Evolutionary conservation across 2,329 filamentous ascomycete species (phyloP).

Genomic region (Aspergillus sp.): DNA sequence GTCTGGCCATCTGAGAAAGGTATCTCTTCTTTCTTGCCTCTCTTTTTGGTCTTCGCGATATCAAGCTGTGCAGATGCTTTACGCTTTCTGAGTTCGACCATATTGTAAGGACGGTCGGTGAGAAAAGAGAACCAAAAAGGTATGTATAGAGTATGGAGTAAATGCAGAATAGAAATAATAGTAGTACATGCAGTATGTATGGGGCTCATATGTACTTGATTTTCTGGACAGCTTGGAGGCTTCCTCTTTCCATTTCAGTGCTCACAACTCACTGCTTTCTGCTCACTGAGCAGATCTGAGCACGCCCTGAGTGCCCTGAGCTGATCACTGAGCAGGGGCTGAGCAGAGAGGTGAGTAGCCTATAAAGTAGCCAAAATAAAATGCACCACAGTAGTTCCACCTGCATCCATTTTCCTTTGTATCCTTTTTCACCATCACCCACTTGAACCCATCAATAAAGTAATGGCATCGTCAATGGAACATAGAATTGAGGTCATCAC

Average conservation of each 20-base stretch:
- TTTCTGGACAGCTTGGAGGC: too few relatives aligned
- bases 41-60: conserved; percentile 26
- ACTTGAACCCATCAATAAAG: not conserved
- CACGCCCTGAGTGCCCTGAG: too few relatives aligned
- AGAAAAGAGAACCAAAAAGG: too few relatives aligned
- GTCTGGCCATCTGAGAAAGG: not conserved
- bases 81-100: conserved; percentile 58
- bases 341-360: too few relatives aligned
- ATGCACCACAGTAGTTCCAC: too few relatives aligned
- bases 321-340: too few relatives aligned
- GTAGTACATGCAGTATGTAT: too few relatives aligned
- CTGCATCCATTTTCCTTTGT: not conserved
- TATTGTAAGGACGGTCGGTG: conserved; percentile 5
- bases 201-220: too few relatives aligned
- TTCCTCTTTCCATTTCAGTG: too few relatives aligned
- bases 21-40: conserved; percentile 10
- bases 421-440: not conserved
- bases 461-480: not conserved
- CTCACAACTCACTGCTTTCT: not conserved
- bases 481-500: not conserved
- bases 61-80: conserved; percentile 47
- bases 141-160: not conserved
- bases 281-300: not conserved
- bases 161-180: too few relatives aligned
- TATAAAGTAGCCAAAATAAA: too few relatives aligned